phyloP scores from a whole-genome alignment of 1,284 basidiomycete genomes.

The Rhodotorula sp. region DNA sequence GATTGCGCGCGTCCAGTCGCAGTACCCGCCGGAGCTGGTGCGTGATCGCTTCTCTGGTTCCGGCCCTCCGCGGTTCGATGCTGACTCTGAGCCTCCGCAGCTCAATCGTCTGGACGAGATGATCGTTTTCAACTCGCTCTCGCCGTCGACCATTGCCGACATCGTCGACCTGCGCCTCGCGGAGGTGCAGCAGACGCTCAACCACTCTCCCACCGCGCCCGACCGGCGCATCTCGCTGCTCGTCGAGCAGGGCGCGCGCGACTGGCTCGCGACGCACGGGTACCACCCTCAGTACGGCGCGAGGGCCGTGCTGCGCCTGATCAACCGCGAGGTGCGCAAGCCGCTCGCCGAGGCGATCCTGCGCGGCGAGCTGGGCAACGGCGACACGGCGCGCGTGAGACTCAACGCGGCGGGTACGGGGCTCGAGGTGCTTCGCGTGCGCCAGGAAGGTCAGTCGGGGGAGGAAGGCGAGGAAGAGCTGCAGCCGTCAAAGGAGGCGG shows the following conservation, averaged over 20 bases:
- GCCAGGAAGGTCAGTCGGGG: conserved; percentile 20
- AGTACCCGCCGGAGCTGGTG: conserved; percentile 81
- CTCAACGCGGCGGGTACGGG: conserved; percentile 22
- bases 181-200: conserved; percentile 71
- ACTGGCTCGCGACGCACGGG: conserved; percentile 76
- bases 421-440: conserved; percentile 31
- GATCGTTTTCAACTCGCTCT: conserved; percentile 82
- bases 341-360: conserved; percentile 44
- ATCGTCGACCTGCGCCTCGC: conserved; percentile 74
- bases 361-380: conserved; percentile 36
- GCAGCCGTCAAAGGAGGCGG: background rate
- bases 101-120: conserved; percentile 46
- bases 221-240: conserved; percentile 68
- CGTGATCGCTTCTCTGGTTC: conserved; percentile 39
- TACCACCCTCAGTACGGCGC: conserved; percentile 85
- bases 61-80: background rate
- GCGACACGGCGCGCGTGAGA: conserved; percentile 38
- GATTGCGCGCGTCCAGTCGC: conserved; percentile 67
- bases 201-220: conserved; percentile 47
- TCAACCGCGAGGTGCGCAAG: conserved; percentile 46
- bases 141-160: conserved; percentile 67
- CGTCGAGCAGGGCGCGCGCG: conserved; percentile 64
- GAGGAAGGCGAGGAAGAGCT: background rate
- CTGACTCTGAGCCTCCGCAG: background rate
- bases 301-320: conserved; percentile 58